Evolutionary conservation across 2,329 filamentous ascomycete species (phyloP).

Genomic region (Cercospora berteroae): DNA sequence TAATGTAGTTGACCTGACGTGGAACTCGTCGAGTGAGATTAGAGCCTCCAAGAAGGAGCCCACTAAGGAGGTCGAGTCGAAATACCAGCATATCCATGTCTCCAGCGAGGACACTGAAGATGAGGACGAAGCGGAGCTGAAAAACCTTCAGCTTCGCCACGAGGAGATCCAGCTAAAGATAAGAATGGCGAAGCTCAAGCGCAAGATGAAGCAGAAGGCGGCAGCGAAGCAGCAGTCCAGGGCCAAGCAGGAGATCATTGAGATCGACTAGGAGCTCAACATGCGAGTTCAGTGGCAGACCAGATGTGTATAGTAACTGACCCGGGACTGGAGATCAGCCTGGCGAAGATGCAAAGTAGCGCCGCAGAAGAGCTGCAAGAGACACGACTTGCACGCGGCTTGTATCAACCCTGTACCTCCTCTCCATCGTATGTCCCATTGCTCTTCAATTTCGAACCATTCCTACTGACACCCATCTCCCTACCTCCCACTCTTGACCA

Average conservation of each 20-base stretch:
- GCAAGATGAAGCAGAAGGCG: background rate
- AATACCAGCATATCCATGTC: background rate
- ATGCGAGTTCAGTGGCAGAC: background rate
- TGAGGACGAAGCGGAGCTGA: background rate
- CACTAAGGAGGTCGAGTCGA: background rate
- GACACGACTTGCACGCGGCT: background rate
- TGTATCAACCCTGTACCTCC: background rate
- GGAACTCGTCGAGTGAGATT: background rate
- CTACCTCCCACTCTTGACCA: conserved; percentile 11
- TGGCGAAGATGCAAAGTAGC: background rate
- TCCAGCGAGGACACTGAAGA: background rate
- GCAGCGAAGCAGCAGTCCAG: background rate
- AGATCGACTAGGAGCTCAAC: background rate
- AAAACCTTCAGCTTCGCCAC: background rate
- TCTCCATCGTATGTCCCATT: background rate
- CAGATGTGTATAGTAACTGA: background rate
- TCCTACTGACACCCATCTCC: background rate
- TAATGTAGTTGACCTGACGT: background rate
- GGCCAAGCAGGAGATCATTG: background rate
- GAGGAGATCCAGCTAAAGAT: background rate
- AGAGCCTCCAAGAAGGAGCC: background rate
- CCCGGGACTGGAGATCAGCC: background rate
- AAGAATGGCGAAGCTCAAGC: background rate
- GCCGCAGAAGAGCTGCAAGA: background rate
- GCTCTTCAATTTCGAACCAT: background rate